Evolutionary conservation across 1,284 basidiomycete genomes (phyloP).

Genomic region (Ceratobasidium sp.): DNA sequence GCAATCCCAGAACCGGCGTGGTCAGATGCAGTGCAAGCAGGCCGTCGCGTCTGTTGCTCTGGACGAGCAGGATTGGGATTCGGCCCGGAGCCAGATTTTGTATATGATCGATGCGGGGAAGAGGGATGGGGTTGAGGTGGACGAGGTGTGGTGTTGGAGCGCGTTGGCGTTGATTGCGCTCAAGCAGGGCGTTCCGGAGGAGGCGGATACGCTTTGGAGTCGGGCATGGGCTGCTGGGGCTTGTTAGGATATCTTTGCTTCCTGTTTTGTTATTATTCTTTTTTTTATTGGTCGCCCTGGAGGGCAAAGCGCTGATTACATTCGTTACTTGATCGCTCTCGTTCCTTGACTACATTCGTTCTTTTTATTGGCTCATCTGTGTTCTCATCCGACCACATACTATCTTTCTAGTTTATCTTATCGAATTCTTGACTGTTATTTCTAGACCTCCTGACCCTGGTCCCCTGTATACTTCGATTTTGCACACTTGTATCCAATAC

Average conservation of each 20-base stretch:
- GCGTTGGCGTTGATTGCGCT: conserved; percentile 33
- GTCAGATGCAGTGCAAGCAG: conserved; percentile 30
- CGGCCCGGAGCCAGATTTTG: conserved; percentile 38
- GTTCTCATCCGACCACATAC: background rate
- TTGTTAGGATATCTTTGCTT: background rate
- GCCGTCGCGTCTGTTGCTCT: conserved; percentile 31
- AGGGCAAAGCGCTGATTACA: background rate
- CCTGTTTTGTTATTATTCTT: background rate
- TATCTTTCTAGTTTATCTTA: conserved; percentile 6
- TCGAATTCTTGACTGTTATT: background rate
- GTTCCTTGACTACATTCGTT: background rate
- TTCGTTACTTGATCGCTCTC: background rate
- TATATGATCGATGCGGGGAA: conserved; percentile 35
- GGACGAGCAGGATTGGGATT: conserved; percentile 36
- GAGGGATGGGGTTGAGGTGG: conserved; percentile 16
- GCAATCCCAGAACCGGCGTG: conserved; percentile 14
- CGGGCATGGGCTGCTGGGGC: conserved; percentile 4
- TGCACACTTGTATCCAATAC: conserved; percentile 15
- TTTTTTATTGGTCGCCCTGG: background rate
- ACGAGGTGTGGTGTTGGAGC: conserved; percentile 39
- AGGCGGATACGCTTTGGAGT: conserved; percentile 19
- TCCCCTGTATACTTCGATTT: conserved; percentile 15
- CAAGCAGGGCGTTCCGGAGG: conserved; percentile 18
- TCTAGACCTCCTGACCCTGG: background rate
- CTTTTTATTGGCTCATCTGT: background rate